These are phyloP conservation scores for Uronychia binucleata DNA, from an alignment of 73 alveolate species.

Conservation along the genomic window DNA sequence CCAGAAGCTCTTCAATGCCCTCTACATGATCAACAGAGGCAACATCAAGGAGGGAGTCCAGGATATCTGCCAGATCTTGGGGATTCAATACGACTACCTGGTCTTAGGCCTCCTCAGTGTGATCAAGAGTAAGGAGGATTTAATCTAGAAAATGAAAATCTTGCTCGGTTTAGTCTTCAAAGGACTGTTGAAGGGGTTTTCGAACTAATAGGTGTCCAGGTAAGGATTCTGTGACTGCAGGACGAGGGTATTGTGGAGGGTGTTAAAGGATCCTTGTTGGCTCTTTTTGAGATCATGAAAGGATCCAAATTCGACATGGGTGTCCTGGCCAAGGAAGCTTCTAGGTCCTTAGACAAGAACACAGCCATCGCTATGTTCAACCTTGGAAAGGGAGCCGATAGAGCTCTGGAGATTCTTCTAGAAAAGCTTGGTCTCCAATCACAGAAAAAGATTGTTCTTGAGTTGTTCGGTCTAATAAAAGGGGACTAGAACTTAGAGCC, in stretches of 20 bases:
- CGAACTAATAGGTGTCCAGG: background rate
- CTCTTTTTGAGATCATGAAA: background rate
- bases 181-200: background rate
- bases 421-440: background rate
- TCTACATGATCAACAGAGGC: conserved; percentile 7
- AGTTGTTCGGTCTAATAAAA: background rate
- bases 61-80: background rate
- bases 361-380: background rate
- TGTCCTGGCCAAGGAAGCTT: background rate
- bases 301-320: background rate
- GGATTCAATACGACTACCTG: background rate
- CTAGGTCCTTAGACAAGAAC: background rate
- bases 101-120: background rate
- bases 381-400: background rate
- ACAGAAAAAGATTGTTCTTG: background rate
- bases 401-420: background rate
- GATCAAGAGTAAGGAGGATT: background rate
- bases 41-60: background rate
- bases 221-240: background rate
- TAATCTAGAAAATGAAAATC: background rate
- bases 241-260: background rate
- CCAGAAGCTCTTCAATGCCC: background rate
- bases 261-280: background rate
- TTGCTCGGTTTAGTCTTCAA: background rate
- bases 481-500: background rate